A percentile compares a stretch with the other conserved stretches of the same genome.
Evolutionary conservation across 169 alveolate genomes (phyloP).

Genomic region (Eimeria tenella): DNA sequence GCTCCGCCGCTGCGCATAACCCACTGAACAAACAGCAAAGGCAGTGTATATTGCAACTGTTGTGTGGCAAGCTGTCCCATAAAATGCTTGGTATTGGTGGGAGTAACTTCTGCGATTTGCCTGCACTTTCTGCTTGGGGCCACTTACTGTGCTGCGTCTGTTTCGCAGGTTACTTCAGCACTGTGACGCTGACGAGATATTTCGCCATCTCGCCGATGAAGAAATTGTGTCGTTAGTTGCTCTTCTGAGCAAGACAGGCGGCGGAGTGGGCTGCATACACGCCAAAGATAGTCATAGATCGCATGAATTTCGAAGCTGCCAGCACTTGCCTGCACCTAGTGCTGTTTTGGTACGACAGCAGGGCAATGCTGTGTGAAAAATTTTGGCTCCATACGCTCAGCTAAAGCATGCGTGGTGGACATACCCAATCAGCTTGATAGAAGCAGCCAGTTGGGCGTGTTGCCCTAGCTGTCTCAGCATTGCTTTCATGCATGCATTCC

Average conservation of each 20-base stretch:
- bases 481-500: slow-evolving; percentile 49
- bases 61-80: no score
- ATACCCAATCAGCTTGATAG: slow-evolving; percentile 56
- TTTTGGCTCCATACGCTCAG: no score
- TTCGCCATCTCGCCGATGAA: slow-evolving; percentile 57
- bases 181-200: slow-evolving; percentile 46
- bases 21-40: slow-evolving; percentile 41
- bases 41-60: not conserved
- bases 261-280: slow-evolving; percentile 59
- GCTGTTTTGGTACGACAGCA: no score
- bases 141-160: slow-evolving; percentile 53
- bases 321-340: no score
- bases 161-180: slow-evolving; percentile 49
- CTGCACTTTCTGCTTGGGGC: not conserved
- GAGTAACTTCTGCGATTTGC: no score
- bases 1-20: slow-evolving; percentile 65
- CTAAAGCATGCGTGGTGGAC: not conserved
- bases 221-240: slow-evolving; percentile 41
- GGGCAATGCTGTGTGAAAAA: no score
- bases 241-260: slow-evolving; percentile 66
- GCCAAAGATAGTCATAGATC: not conserved
- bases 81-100: no score
- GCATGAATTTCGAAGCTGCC: not conserved
- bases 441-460: slow-evolving; percentile 50
- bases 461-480: slow-evolving; percentile 68